phyloP scores from a whole-genome alignment of 345 rosid genomes.

The Salix brachista region DNA sequence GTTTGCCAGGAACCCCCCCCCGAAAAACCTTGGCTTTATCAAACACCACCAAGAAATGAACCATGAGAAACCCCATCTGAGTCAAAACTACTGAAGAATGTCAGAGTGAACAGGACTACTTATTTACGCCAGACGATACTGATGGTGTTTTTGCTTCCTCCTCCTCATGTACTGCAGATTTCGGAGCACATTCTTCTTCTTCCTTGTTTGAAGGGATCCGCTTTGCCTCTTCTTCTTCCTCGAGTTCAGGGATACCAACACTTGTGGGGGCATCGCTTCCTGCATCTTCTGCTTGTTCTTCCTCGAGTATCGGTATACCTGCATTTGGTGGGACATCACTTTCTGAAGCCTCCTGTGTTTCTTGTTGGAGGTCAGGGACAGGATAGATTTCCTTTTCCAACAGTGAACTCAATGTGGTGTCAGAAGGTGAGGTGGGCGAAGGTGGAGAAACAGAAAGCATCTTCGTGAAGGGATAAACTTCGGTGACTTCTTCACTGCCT shows the following conservation, averaged over 20 bases:
- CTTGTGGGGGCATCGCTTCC: constrained; percentile 15
- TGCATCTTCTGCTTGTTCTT: constrained; percentile 17
- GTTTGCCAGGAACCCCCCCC: not conserved
- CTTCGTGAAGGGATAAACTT: constrained; percentile 62
- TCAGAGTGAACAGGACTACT: not conserved
- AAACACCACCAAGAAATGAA: constrained; percentile 3
- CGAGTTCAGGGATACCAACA: not conserved
- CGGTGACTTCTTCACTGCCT: constrained; percentile 79
- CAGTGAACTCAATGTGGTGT: constrained; percentile 21
- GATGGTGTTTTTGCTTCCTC: constrained; percentile 23
- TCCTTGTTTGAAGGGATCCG: not conserved
- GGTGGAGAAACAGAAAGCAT: constrained; percentile 52
- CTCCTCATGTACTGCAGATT: not conserved
- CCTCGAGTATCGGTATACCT: constrained; percentile 2
- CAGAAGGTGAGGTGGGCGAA: constrained; percentile 48
- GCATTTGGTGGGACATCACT: constrained; percentile 17
- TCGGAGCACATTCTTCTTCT: not conserved
- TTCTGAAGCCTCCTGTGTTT: constrained; percentile 11
- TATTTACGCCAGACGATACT: constrained; percentile 13
- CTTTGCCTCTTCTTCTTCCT: constrained; percentile 21
- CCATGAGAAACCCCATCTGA: not conserved
- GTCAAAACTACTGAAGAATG: not conserved
- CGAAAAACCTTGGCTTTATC: constrained; percentile 2
- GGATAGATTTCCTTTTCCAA: constrained; percentile 27
- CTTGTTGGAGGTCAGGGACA: constrained; percentile 14